Conservation (phyloP, 805 yeast species). For the Hanseniaspora occidentalis region DNA sequence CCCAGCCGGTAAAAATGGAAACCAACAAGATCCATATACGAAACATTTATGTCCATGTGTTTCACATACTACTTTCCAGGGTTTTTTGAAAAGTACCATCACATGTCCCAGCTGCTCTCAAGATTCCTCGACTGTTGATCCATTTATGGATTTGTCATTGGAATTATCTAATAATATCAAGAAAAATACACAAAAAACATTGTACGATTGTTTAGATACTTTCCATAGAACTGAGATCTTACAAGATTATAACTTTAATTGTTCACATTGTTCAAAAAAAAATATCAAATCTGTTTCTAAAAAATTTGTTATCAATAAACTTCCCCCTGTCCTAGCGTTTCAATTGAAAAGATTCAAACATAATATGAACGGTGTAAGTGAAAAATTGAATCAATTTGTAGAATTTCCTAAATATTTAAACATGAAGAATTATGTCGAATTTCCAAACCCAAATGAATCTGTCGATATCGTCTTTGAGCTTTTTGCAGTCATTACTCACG, state of each 20-base stretch:
- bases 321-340: conserved; percentile 70
- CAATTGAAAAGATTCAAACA: conserved; percentile 65
- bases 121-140: conserved; percentile 57
- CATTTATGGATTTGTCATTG: conserved; percentile 78
- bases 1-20: conserved; percentile 9
- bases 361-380: conserved; percentile 28
- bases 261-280: conserved; percentile 43
- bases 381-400: conserved; percentile 68
- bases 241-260: conserved; percentile 54
- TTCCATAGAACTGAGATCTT: conserved; percentile 71
- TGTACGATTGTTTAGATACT: conserved; percentile 57
- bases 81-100: conserved; percentile 70
- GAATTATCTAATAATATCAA: conserved; percentile 42
- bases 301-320: conserved; percentile 49
- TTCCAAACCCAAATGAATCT: conserved; percentile 4
- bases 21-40: conserved; percentile 7
- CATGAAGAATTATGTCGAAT: conserved; percentile 43
- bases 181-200: conserved; percentile 9
- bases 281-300: conserved; percentile 56
- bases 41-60: conserved; percentile 51
- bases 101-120: conserved; percentile 57
- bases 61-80: conserved; percentile 72
- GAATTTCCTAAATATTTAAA: conserved; percentile 62
- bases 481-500: conserved; percentile 78
- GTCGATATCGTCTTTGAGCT: conserved; percentile 51